phyloP scores from a whole-genome alignment of 2,329 filamentous ascomycete species.

The Pyricularia grisea region DNA sequence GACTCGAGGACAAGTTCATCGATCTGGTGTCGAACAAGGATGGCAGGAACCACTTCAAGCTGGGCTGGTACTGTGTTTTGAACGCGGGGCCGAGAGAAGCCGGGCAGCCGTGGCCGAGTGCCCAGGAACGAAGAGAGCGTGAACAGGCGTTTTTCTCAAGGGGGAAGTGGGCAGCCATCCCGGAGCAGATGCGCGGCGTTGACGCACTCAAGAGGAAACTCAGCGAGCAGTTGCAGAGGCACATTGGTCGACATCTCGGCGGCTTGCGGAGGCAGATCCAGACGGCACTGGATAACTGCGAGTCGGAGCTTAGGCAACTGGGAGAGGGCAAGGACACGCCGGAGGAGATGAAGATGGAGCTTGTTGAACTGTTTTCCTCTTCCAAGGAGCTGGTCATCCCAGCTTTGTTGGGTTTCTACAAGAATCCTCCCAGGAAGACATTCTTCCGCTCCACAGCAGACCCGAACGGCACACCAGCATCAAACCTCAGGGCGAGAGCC shows the following conservation, averaged over 20 bases:
- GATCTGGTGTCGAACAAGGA: conserved; percentile 42
- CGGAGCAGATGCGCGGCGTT: conserved; percentile 37
- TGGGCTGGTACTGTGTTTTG: conserved; percentile 42
- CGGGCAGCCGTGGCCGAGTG: conserved; percentile 32
- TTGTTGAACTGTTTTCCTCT: conserved; percentile 41
- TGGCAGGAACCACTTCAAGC: conserved; percentile 37
- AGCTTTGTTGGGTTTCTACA: conserved; percentile 44
- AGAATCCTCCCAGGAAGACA: conserved; percentile 40
- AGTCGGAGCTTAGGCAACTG: conserved; percentile 38
- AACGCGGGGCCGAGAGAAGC: conserved; percentile 35
- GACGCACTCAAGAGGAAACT: conserved; percentile 36
- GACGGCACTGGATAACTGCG: conserved; percentile 36
- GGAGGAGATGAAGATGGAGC: conserved; percentile 43
- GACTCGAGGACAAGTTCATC: conserved; percentile 43
- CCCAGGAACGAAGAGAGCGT: conserved; percentile 28
- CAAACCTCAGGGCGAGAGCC: conserved; percentile 40
- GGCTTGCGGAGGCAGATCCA: conserved; percentile 40
- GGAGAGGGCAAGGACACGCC: conserved; percentile 40
- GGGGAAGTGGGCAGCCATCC: conserved; percentile 38
- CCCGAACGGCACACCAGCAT: conserved; percentile 38
- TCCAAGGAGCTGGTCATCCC: conserved; percentile 45
- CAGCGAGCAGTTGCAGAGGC: conserved; percentile 38
- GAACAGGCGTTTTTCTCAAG: conserved; percentile 39
- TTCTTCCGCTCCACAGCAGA: conserved; percentile 41
- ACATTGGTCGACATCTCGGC: conserved; percentile 43